phyloP scores from a whole-genome alignment of 2,329 filamentous ascomycete genomes.

The Aspergillus bombycis region DNA sequence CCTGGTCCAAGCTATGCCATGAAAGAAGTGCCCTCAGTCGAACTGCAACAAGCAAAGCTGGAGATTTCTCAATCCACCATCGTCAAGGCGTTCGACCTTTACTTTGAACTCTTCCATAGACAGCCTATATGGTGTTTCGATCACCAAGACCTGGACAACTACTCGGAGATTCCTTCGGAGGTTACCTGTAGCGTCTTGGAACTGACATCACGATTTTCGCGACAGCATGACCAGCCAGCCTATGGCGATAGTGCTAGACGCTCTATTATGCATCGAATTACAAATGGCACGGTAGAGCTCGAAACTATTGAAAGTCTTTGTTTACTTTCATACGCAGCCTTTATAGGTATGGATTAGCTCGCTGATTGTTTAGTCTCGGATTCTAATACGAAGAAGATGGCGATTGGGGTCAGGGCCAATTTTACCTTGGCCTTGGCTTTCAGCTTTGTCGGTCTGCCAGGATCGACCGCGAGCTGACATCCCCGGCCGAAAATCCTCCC shows the following conservation, averaged over 20 bases:
- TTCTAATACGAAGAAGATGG: slow-evolving; percentile 43
- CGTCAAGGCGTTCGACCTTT: too few relatives aligned
- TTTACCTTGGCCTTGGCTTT: slow-evolving; percentile 54
- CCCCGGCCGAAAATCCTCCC: slow-evolving; percentile 37
- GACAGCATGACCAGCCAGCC: slow-evolving; percentile 31
- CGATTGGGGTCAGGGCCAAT: slow-evolving; percentile 53
- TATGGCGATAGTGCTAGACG: slow-evolving; percentile 44
- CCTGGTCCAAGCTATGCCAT: too few relatives aligned
- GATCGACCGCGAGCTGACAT: slow-evolving; percentile 50
- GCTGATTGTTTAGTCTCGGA: too few relatives aligned
- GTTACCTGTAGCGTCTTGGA: slow-evolving; percentile 34
- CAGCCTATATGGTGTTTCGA: too few relatives aligned
- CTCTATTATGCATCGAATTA: slow-evolving; percentile 53
- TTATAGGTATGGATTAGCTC: slow-evolving; percentile 45
- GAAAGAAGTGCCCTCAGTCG: too few relatives aligned
- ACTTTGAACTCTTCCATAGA: too few relatives aligned
- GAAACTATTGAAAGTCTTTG: slow-evolving; percentile 56
- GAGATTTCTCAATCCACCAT: too few relatives aligned
- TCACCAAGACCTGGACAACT: too few relatives aligned
- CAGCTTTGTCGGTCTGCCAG: slow-evolving; percentile 56
- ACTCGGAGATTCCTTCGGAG: too few relatives aligned
- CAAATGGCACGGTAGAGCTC: slow-evolving; percentile 54
- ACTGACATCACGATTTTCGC: slow-evolving; percentile 35
- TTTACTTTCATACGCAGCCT: slow-evolving; percentile 54
- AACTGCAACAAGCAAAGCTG: too few relatives aligned